phyloP scores from a whole-genome alignment of 768 basidiomycete species.

The Kwoniella dendrophila region DNA sequence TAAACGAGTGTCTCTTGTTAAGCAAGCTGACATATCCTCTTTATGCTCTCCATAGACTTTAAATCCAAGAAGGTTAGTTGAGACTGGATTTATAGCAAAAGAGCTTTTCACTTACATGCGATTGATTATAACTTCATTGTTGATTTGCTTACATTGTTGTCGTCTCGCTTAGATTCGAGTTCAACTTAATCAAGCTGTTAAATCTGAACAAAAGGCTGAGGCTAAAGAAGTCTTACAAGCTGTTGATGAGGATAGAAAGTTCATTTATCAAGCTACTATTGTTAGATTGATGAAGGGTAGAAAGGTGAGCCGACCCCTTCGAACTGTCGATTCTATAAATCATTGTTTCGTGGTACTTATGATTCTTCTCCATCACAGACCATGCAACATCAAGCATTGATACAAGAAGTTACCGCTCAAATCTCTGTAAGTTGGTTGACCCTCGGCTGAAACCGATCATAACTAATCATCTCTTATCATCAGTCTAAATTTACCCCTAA shows the following conservation, averaged over 20 bases:
- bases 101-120: neutral
- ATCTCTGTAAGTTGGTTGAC: slow-evolving; percentile 24
- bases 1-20: neutral
- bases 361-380: slow-evolving; percentile 34
- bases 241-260: slow-evolving; percentile 96
- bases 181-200: slow-evolving; percentile 87
- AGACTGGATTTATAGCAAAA: neutral
- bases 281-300: slow-evolving; percentile 65
- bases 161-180: slow-evolving; percentile 65
- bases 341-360: too few species aligned
- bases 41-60: slow-evolving; percentile 63
- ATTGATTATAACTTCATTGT: too few species aligned
- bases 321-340: neutral
- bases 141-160: too few species aligned
- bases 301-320: slow-evolving; percentile 42
- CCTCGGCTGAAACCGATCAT: neutral
- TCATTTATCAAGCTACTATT: slow-evolving; percentile 91
- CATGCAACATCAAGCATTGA: slow-evolving; percentile 55
- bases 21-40: neutral
- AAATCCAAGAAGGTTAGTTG: slow-evolving; percentile 74
- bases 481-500: slow-evolving; percentile 66
- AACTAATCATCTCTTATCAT: neutral
- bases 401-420: slow-evolving; percentile 54
- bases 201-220: slow-evolving; percentile 91
- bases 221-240: slow-evolving; percentile 85